Evolutionary conservation across 129 eudicot species (phyloP).

Genomic region (Lactuca sativa): DNA sequence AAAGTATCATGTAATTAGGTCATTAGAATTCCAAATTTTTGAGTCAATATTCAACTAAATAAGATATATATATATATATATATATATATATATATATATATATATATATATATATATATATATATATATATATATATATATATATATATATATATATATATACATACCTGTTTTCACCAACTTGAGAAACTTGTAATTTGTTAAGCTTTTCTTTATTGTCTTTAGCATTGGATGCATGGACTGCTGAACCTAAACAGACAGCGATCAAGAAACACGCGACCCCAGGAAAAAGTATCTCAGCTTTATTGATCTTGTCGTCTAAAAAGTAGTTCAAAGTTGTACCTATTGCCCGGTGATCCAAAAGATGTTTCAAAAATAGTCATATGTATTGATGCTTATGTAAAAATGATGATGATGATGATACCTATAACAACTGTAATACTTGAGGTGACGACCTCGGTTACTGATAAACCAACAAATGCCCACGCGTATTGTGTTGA

Average conservation of each 20-base stretch:
- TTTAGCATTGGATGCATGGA: conserved; percentile 72
- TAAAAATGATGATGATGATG: neutral
- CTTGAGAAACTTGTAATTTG: conserved; percentile 19
- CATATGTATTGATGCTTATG: neutral
- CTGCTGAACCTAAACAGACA: conserved; percentile 66
- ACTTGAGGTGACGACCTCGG: conserved; percentile 62
- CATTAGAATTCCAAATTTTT: conserved; percentile 10
- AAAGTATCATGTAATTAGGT: conserved; percentile 15
- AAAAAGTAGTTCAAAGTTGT: conserved; percentile 81
- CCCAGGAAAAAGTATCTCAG: conserved; percentile 81
- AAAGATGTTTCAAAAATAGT: neutral
- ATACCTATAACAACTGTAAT: conserved; percentile 73
- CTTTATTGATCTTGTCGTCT: conserved; percentile 74
- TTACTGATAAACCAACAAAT: conserved; percentile 77
- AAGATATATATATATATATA: conserved; percentile 40
- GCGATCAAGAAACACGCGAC: conserved; percentile 87
- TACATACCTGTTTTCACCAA: conserved; percentile 41
- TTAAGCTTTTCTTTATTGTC: conserved; percentile 64
- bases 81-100: too few relatives aligned
- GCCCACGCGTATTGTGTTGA: conserved; percentile 87
- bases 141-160: too few relatives aligned
- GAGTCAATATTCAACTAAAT: conserved; percentile 1
- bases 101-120: too few relatives aligned
- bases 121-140: too few relatives aligned
- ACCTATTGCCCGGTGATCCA: conserved; percentile 39